Evolutionary conservation across 2,329 filamentous ascomycete genomes (phyloP).

Genomic region (Parascedosporium putredinis): DNA sequence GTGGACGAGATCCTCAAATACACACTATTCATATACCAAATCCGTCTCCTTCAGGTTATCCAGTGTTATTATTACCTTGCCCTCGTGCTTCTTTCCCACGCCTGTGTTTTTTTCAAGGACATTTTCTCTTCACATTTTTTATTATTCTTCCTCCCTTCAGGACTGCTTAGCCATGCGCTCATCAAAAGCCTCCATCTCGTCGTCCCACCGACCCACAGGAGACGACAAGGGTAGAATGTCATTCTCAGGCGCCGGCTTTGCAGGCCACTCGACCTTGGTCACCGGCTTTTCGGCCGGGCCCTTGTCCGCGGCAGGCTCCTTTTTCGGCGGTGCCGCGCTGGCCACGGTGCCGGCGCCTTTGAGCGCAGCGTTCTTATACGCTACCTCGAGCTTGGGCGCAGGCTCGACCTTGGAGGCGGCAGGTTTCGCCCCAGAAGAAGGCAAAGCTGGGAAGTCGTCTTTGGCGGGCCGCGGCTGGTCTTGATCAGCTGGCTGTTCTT

Average conservation of each 20-base stretch:
- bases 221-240: constrained; percentile 23
- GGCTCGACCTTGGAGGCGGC: constrained; percentile 12
- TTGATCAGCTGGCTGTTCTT: constrained; percentile 23
- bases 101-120: no score
- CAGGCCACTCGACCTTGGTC: constrained; percentile 18
- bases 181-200: constrained; percentile 46
- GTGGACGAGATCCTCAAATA: no score
- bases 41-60: no score
- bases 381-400: constrained; percentile 18
- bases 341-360: not conserved
- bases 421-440: not conserved
- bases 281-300: constrained; percentile 11
- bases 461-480: constrained; percentile 16
- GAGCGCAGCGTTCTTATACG: not conserved
- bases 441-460: constrained; percentile 9
- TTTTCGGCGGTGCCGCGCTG: not conserved
- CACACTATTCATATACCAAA: no score
- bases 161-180: not conserved
- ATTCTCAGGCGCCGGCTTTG: constrained; percentile 15
- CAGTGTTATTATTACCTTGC: no score
- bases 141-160: no score
- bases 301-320: constrained; percentile 14
- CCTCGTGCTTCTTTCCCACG: no score
- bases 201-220: constrained; percentile 42
- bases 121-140: no score